Evolutionary conservation across 495 filamentous ascomycete species (phyloP).

Genomic region (Penicillium odoratum): DNA sequence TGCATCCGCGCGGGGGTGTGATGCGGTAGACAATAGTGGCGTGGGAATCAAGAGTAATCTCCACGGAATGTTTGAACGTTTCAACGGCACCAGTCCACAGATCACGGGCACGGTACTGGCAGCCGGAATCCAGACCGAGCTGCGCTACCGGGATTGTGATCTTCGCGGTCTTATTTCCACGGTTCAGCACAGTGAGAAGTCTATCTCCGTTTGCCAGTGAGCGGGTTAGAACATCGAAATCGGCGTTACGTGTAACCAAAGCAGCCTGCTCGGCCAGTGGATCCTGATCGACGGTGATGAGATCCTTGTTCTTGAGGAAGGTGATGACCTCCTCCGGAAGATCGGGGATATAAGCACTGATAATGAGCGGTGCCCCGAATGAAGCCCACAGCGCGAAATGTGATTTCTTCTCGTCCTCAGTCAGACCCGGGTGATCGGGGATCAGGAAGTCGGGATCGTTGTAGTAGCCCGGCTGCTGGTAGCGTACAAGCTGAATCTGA

Average conservation of each 20-base stretch:
- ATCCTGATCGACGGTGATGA: constrained; percentile 45
- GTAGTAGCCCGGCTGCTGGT: constrained; percentile 44
- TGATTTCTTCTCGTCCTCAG: constrained; percentile 36
- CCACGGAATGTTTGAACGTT: constrained; percentile 13
- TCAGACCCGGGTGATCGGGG: constrained; percentile 38
- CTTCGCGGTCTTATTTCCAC: constrained; percentile 19
- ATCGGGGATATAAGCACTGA: constrained; percentile 41
- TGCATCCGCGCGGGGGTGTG: constrained; percentile 16
- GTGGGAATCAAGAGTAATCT: constrained; percentile 27
- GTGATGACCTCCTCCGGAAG: constrained; percentile 32
- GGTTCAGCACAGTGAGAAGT: constrained; percentile 35
- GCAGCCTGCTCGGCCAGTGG: constrained; percentile 41
- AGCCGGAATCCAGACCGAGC: constrained; percentile 24
- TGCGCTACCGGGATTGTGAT: constrained; percentile 19
- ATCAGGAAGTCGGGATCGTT: constrained; percentile 49
- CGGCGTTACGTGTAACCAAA: constrained; percentile 35
- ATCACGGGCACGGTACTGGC: constrained; percentile 23
- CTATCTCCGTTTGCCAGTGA: constrained; percentile 33
- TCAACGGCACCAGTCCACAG: constrained; percentile 20
- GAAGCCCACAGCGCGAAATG: constrained; percentile 46
- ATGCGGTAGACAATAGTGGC: constrained; percentile 32
- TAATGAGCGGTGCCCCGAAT: constrained; percentile 40
- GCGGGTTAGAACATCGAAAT: constrained; percentile 34
- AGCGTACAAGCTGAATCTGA: constrained; percentile 38
- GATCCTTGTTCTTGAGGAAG: constrained; percentile 35